Percentiles rank a stretch among this genome's conserved stretches.
These are phyloP conservation scores for Turnera subulata DNA, from an alignment of 345 rosid genomes.

Conservation along the genomic window DNA sequence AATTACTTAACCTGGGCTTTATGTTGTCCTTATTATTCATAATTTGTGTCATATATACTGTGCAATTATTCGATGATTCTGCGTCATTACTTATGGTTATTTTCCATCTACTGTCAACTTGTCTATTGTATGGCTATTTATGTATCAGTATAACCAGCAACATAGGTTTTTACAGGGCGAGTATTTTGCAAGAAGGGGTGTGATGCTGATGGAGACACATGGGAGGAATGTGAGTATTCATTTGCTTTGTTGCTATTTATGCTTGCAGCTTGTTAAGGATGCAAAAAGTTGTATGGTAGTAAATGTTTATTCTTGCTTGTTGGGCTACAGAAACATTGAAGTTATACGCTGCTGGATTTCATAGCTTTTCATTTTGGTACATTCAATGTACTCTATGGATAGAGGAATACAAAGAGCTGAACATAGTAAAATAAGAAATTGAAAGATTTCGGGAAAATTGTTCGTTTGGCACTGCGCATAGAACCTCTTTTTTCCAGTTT, in stretches of 20 bases:
- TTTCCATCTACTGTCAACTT: neutral
- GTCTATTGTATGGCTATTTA: constrained; percentile 5
- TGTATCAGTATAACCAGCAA: constrained; percentile 7
- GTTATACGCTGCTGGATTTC: neutral
- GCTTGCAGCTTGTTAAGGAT: neutral
- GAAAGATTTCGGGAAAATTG: no score
- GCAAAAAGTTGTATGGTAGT: neutral
- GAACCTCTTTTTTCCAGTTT: no score
- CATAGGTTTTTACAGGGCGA: constrained; percentile 61
- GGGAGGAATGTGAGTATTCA: constrained; percentile 86
- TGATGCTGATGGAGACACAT: constrained; percentile 70
- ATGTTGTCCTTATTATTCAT: neutral
- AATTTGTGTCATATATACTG: neutral
- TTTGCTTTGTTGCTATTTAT: constrained; percentile 10
- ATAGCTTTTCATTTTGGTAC: no score
- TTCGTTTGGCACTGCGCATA: no score
- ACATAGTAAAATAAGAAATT: no score
- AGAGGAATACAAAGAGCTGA: no score
- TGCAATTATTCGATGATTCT: neutral
- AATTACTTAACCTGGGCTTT: no score
- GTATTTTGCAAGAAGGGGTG: constrained; percentile 99
- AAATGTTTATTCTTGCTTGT: neutral
- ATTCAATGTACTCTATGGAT: no score
- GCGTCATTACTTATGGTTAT: neutral
- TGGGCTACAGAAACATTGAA: neutral